Evolutionary conservation across 2,329 filamentous ascomycete genomes (phyloP).

Genomic region (Cryphonectria radicalis): DNA sequence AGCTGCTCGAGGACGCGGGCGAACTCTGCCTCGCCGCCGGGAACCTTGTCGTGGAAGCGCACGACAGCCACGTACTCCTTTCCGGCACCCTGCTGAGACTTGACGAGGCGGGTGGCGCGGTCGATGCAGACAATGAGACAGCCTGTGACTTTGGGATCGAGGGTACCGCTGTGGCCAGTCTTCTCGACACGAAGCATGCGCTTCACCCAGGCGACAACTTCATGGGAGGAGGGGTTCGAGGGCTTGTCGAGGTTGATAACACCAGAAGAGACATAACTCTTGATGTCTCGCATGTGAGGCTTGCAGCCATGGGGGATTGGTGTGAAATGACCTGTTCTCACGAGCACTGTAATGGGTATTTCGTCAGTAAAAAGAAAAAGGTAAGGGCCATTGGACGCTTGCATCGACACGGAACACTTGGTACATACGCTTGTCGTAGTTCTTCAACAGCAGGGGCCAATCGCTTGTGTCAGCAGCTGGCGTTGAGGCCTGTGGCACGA

Average conservation of each 20-base stretch:
- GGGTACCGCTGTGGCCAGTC: constrained; percentile 96
- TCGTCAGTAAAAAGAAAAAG: constrained; percentile 22
- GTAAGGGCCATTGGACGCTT: not conserved
- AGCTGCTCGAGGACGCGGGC: constrained; percentile 92
- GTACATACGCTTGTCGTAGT: constrained; percentile 85
- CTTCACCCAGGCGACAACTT: constrained; percentile 99
- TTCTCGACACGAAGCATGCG: constrained; percentile 93
- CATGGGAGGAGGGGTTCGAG: constrained; percentile 96
- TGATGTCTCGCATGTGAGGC: constrained; percentile 90
- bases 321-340: constrained; percentile 95
- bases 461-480: constrained; percentile 82
- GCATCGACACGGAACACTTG: not conserved
- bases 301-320: constrained; percentile 93
- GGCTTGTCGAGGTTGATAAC: constrained; percentile 96
- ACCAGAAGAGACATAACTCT: constrained; percentile 95
- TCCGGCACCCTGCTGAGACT: constrained; percentile 97
- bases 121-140: constrained; percentile 96
- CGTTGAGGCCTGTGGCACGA: constrained; percentile 87
- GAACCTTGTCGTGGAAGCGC: constrained; percentile 91
- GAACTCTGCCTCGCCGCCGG: constrained; percentile 91
- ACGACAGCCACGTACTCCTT: constrained; percentile 99
- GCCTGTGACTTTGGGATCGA: constrained; percentile 97
- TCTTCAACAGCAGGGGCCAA: constrained; percentile 94
- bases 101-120: constrained; percentile 94
- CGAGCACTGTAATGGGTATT: constrained; percentile 65